These are phyloP conservation scores for Yamadazyma siamensis DNA, from an alignment of 1,139 yeast genomes.

Conservation along the genomic window DNA sequence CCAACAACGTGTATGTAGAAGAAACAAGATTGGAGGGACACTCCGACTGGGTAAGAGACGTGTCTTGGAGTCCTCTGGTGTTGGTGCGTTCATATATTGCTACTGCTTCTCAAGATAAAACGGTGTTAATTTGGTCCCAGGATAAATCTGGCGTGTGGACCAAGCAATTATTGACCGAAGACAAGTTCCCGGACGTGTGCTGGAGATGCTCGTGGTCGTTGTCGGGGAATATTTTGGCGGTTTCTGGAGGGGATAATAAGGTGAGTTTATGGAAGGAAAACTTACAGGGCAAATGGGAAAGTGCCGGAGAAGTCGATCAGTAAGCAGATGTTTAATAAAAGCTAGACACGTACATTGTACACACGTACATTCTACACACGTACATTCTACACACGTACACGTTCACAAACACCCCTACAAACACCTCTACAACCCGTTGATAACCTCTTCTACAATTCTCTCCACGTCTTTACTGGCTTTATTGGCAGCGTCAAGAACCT, in stretches of 20 bases:
- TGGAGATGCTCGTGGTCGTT: constrained; percentile 99
- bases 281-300: constrained; percentile 91
- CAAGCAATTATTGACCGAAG: constrained; percentile 68
- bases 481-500: constrained; percentile 80
- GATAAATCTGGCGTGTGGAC: constrained; percentile 75
- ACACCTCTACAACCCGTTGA: constrained; percentile 42
- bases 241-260: constrained; percentile 94
- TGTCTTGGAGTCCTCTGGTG: constrained; percentile 95
- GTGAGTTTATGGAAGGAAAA: constrained; percentile 97
- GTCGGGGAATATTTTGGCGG: constrained; percentile 92
- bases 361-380: no score
- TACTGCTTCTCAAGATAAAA: constrained; percentile 96
- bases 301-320: constrained; percentile 92
- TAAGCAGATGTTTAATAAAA: no score
- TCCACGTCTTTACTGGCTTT: constrained; percentile 82
- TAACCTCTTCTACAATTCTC: constrained; percentile 59
- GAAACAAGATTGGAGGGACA: constrained; percentile 87
- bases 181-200: constrained; percentile 91
- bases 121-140: constrained; percentile 89
- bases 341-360: no score
- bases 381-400: no score
- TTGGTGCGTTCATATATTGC: constrained; percentile 88
- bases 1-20: constrained; percentile 57
- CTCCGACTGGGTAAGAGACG: constrained; percentile 97
- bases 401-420: no score